Percentiles rank a stretch among this genome's conserved stretches.
Evolutionary conservation across 2,329 filamentous ascomycete genomes (phyloP).

Genomic region (Aspergillus ibericus): DNA sequence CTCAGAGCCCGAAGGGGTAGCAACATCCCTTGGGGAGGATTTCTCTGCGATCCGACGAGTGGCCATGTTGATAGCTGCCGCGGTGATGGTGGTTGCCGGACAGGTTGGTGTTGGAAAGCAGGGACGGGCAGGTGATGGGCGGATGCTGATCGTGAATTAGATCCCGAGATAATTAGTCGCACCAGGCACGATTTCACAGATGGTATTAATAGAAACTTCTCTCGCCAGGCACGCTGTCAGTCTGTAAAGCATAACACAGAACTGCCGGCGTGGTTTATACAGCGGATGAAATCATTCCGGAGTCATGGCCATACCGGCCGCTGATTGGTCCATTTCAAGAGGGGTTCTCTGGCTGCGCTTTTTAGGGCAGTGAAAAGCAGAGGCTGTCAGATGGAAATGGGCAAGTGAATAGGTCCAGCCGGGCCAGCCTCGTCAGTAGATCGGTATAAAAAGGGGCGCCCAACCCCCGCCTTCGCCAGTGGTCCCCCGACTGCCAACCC

Average conservation of each 20-base stretch:
- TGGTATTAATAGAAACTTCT: not conserved
- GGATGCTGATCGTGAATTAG: not conserved
- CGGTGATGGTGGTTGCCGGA: not conserved
- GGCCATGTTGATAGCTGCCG: slow-evolving; percentile 27
- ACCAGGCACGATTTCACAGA: not conserved
- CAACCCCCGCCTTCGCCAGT: not conserved
- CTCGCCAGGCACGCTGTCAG: not conserved
- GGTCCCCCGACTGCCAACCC: not conserved
- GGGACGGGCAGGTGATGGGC: not conserved
- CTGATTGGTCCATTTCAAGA: slow-evolving; percentile 3
- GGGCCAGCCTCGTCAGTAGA: not conserved
- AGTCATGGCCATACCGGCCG: not conserved
- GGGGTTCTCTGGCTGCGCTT: not conserved
- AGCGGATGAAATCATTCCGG: slow-evolving; percentile 6
- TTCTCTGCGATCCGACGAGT: slow-evolving; percentile 32
- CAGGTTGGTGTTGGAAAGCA: not conserved
- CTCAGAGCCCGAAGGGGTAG: slow-evolving; percentile 33
- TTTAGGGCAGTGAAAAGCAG: not conserved
- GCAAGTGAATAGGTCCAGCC: not conserved
- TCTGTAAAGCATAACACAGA: not conserved
- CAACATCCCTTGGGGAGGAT: slow-evolving; percentile 28
- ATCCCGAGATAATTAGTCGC: not conserved
- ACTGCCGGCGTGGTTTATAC: not conserved
- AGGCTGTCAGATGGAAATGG: not conserved
- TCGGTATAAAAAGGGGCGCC: not conserved